These are phyloP conservation scores for Penicillium samsonianum DNA, from an alignment of 495 filamentous ascomycete species.

Conservation along the genomic window DNA sequence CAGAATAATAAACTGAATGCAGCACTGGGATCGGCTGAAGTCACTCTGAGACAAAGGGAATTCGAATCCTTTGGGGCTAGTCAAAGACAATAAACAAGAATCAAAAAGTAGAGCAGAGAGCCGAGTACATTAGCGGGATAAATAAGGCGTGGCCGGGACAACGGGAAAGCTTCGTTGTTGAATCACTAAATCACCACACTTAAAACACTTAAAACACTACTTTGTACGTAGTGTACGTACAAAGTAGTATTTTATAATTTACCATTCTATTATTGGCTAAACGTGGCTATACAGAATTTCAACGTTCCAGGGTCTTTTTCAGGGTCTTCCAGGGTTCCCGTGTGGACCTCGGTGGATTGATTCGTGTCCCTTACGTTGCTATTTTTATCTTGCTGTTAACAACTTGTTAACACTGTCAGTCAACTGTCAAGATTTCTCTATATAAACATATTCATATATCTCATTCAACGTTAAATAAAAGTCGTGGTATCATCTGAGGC, in stretches of 20 bases:
- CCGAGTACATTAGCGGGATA: conserved; percentile 8
- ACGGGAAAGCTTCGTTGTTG: conserved; percentile 13
- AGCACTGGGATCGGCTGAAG: conserved; percentile 16
- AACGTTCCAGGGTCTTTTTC: background rate
- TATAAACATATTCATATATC: background rate
- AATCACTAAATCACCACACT: too few relatives aligned
- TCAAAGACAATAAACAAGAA: background rate
- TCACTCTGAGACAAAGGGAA: conserved; percentile 2
- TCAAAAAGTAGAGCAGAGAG: background rate
- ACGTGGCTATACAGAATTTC: background rate
- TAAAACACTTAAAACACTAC: too few relatives aligned
- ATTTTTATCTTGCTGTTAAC: background rate
- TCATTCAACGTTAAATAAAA: conserved; percentile 3
- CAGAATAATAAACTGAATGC: background rate
- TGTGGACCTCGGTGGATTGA: background rate
- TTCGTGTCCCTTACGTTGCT: background rate
- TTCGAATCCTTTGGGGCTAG: background rate
- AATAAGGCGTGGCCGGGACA: conserved; percentile 29
- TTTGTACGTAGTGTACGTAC: too few relatives aligned
- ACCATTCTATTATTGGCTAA: too few relatives aligned
- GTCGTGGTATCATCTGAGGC: conserved; percentile 8
- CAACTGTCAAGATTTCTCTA: background rate
- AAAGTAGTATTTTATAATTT: too few relatives aligned
- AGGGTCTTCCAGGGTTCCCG: background rate
- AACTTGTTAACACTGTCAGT: too few relatives aligned